Base-by-base conservation (phyloP, 352 stramenopile species). In the Globisporangium cystogenes region DNA sequence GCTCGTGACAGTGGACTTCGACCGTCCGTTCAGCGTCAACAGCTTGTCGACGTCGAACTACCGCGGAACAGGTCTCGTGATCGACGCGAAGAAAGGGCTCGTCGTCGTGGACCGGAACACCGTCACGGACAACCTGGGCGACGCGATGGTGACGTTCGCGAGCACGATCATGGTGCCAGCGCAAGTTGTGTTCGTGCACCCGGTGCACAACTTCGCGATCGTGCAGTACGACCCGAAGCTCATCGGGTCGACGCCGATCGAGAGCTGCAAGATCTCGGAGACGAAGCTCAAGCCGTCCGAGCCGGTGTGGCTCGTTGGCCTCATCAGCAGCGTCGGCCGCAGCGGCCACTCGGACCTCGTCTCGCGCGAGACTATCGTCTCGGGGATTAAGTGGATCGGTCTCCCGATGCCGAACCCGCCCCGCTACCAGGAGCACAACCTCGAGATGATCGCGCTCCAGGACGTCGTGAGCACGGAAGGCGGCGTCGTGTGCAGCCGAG, bases 41-140 rank as follows among this genome's bases (percentile, higher is more conserved):
- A 91, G 81, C 54, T 68, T 91, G 23, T 89, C 82, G 37, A 94
- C 77, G 20, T 84, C 82, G 16, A 94, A 93, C 48, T 94, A 94
- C 55, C 79, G 82, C 26, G 84, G 84, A 23, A 91, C 82, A 18
- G 91, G 91, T 21, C 70, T 97, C 15, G 84, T 98, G 35, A 86
- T 98, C 29, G 87, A 97, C 62, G 75, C 74, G 1, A 60, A 72
- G 21, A 87, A 91, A 31, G 91, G 91, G 0, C 62, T 98, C 5
- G 89, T 98, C 3, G 81, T 97, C 39, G 87, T 96, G 24, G 91
- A 98, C 68, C 85, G 89, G 39, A 97, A 96, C 59, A 98, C 91
- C 6, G 89, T 97, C 24, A 93, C 86, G 4, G 86, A 93, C 53
- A 84, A 81, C 35, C 66, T 96, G 27, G 86, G 87, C 27, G 87